Evolutionary conservation across 1,284 basidiomycete genomes (phyloP).

Genomic region (Heliocybe sulcata): DNA sequence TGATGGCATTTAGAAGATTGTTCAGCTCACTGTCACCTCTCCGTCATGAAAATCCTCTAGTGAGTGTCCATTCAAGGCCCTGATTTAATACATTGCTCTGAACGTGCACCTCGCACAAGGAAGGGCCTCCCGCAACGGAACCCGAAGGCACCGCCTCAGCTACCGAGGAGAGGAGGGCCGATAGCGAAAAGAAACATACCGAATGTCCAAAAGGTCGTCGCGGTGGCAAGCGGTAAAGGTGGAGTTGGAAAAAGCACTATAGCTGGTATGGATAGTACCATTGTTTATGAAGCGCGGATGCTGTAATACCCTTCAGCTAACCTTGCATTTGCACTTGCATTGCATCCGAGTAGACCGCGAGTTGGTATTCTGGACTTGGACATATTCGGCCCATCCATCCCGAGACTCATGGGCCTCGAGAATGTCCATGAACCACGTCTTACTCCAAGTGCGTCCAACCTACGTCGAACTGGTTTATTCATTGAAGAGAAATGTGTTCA

Average conservation of each 20-base stretch:
- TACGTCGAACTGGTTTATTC: not conserved
- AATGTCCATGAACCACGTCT: conserved; percentile 75
- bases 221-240: conserved; percentile 92
- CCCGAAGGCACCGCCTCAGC: conserved; percentile 33
- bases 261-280: conserved; percentile 60
- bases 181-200: conserved; percentile 54
- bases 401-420: conserved; percentile 91
- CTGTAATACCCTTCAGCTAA: conserved; percentile 48
- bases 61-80: not conserved
- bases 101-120: not conserved
- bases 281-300: not conserved
- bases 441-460: conserved; percentile 52
- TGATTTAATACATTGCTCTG: not conserved
- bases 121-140: not conserved
- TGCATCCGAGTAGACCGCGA: conserved; percentile 40
- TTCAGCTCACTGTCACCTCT: not conserved
- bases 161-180: conserved; percentile 52
- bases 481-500: conserved; percentile 19
- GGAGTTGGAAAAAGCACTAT: conserved; percentile 97
- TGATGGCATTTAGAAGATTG: not conserved
- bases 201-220: conserved; percentile 69
- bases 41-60: conserved; percentile 1
- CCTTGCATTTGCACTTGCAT: conserved; percentile 70
- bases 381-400: conserved; percentile 94
- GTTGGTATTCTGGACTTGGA: conserved; percentile 93